phyloP scores from a whole-genome alignment of 2,329 filamentous ascomycete species.

The Ascochyta lentis region DNA sequence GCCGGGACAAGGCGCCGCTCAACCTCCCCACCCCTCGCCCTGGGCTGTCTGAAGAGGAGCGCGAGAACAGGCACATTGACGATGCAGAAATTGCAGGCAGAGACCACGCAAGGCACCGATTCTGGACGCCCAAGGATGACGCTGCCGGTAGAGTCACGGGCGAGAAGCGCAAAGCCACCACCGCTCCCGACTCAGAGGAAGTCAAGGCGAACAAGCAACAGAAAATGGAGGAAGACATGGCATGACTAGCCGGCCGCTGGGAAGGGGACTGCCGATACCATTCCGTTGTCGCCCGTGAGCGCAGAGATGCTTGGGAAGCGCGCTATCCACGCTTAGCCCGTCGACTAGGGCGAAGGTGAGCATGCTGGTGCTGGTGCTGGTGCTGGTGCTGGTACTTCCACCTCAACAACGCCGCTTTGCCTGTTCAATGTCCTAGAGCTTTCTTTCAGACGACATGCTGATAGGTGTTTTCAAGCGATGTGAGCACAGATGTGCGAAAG shows the following conservation, averaged over 20 bases:
- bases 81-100: slow-evolving; percentile 28
- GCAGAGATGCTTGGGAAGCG: no score
- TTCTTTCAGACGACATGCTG: no score
- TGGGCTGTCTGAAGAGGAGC: slow-evolving; percentile 22
- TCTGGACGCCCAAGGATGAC: slow-evolving; percentile 24
- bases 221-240: background rate
- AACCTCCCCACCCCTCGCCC: slow-evolving; percentile 8
- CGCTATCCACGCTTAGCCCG: no score
- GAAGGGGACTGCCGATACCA: background rate
- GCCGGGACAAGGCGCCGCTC: slow-evolving; percentile 32
- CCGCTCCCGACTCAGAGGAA: background rate
- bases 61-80: slow-evolving; percentile 34
- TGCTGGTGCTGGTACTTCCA: no score
- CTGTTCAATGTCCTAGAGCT: no score
- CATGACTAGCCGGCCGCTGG: background rate
- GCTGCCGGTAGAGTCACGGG: background rate
- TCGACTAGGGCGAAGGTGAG: no score
- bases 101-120: slow-evolving; percentile 30
- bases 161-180: slow-evolving; percentile 1
- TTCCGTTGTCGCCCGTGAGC: no score
- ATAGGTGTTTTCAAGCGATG: background rate
- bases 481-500: background rate
- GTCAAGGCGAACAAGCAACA: background rate
- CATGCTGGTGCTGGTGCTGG: no score
- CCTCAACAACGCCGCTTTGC: no score